Conservation (phyloP, 1,139 yeast species). For the Blastobotrys raffinosifermentans region DNA sequence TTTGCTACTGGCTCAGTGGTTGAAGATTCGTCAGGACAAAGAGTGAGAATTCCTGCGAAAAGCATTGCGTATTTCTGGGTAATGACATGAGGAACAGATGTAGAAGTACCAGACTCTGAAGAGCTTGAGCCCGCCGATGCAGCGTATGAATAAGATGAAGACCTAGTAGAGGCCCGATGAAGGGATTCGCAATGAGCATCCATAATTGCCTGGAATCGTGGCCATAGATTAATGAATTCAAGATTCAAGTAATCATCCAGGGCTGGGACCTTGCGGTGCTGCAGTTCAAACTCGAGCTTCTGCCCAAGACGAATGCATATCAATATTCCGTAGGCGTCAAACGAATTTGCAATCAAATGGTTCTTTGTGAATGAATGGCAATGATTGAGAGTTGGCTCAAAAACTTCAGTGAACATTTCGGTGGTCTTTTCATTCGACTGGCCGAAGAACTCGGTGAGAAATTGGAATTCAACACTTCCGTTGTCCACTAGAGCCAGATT, state of each 20-base stretch:
- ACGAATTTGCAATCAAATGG: conserved; percentile 42
- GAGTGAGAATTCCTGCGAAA: conserved; percentile 62
- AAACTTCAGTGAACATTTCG: conserved; percentile 43
- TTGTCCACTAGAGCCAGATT: conserved; percentile 72
- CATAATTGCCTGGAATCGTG: conserved; percentile 68
- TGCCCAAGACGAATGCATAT: conserved; percentile 73
- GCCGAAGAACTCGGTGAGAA: conserved; percentile 65
- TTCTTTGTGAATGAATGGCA: conserved; percentile 46
- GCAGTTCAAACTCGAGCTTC: conserved; percentile 55
- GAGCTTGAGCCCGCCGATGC: conserved; percentile 24
- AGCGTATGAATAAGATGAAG: conserved; percentile 23
- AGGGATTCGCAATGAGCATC: conserved; percentile 73
- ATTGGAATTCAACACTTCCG: conserved; percentile 69
- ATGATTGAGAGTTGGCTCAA: conserved; percentile 43
- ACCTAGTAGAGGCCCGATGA: conserved; percentile 38
- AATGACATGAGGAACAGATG: conserved; percentile 53
- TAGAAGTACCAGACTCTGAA: conserved; percentile 27
- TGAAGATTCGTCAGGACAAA: conserved; percentile 34
- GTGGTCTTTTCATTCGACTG: conserved; percentile 39
- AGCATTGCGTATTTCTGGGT: conserved; percentile 79
- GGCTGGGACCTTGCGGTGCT: conserved; percentile 61
- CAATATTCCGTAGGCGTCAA: conserved; percentile 73
- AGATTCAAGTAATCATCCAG: conserved; percentile 69
- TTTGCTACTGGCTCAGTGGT: conserved; percentile 63
- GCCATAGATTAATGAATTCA: conserved; percentile 69